Evolutionary conservation across 768 basidiomycete genomes (phyloP).

Genomic region (Lyophyllum shimeji): DNA sequence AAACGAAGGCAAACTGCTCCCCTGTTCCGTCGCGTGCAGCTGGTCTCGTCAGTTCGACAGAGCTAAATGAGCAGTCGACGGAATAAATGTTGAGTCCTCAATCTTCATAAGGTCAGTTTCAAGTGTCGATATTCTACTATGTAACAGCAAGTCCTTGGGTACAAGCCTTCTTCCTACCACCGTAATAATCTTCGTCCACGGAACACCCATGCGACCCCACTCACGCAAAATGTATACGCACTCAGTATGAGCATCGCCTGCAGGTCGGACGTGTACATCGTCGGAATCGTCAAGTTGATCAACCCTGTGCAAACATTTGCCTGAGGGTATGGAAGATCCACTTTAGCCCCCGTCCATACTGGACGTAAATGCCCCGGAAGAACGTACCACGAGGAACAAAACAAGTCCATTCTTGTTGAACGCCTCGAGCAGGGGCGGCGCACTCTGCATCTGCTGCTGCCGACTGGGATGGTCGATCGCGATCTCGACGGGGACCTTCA

Average conservation of each 20-base stretch:
- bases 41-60: too few relatives aligned
- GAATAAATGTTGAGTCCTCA: too few relatives aligned
- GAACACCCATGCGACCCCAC: conserved; percentile 59
- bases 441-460: conserved; percentile 5
- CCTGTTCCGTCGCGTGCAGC: too few relatives aligned
- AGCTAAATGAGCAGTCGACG: too few relatives aligned
- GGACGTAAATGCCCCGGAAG: not conserved
- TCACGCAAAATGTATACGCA: conserved; percentile 59
- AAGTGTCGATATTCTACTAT: too few relatives aligned
- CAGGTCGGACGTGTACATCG: conserved; percentile 70
- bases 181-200: conserved; percentile 20
- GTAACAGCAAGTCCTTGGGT: too few relatives aligned
- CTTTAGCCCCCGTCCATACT: not conserved
- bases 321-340: conserved; percentile 35
- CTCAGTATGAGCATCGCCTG: conserved; percentile 62
- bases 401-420: conserved; percentile 80
- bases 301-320: conserved; percentile 87
- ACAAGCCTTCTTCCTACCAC: conserved; percentile 3
- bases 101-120: too few relatives aligned
- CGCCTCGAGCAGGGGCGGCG: conserved; percentile 63
- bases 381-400: conserved; percentile 79
- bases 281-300: conserved; percentile 75
- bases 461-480: not conserved
- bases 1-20: too few relatives aligned
- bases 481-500: conserved; percentile 13